phyloP scores from a whole-genome alignment of 2,329 filamentous ascomycete genomes.

The Talaromyces rugulosus region DNA sequence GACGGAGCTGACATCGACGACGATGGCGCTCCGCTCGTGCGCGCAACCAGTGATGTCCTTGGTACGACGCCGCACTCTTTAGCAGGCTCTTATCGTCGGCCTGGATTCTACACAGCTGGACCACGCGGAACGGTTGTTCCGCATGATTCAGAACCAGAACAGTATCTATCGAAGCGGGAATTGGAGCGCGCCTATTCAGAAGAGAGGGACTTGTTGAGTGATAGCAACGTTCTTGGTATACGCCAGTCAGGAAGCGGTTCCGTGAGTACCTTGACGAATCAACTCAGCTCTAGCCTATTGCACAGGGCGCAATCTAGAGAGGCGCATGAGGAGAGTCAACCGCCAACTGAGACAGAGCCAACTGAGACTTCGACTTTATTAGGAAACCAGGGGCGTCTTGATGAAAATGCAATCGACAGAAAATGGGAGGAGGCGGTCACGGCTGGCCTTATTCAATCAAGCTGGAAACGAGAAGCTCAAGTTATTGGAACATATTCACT shows the following conservation, averaged over 20 bases:
- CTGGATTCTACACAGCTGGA: conserved; percentile 70
- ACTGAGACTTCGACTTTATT: conserved; percentile 50
- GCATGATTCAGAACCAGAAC: conserved; percentile 37
- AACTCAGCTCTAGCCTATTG: conserved; percentile 21
- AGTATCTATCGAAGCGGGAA: conserved; percentile 48
- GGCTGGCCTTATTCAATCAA: conserved; percentile 77
- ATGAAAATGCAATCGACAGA: conserved; percentile 58
- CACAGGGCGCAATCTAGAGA: conserved; percentile 2
- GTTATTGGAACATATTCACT: conserved; percentile 69
- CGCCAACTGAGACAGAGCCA: conserved; percentile 1
- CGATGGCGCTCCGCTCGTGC: conserved; percentile 37
- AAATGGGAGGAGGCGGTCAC: conserved; percentile 84
- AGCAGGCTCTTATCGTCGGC: conserved; percentile 67
- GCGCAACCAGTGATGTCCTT: conserved; percentile 36
- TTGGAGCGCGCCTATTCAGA: conserved; percentile 52
- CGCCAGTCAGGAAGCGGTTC: conserved; percentile 36
- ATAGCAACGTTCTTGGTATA: conserved; percentile 56
- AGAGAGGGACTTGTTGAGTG: conserved; percentile 55
- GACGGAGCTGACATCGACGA: conserved; percentile 30
- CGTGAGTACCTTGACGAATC: conserved; percentile 20
- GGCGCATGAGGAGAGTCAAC: conserved; percentile 1
- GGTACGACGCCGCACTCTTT: conserved; percentile 45
- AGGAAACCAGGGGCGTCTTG: conserved; percentile 39
- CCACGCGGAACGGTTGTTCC: conserved; percentile 66
- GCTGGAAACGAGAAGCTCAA: conserved; percentile 85